Evolutionary conservation across 768 basidiomycete species (phyloP).

Genomic region (Boletus speciosus): DNA sequence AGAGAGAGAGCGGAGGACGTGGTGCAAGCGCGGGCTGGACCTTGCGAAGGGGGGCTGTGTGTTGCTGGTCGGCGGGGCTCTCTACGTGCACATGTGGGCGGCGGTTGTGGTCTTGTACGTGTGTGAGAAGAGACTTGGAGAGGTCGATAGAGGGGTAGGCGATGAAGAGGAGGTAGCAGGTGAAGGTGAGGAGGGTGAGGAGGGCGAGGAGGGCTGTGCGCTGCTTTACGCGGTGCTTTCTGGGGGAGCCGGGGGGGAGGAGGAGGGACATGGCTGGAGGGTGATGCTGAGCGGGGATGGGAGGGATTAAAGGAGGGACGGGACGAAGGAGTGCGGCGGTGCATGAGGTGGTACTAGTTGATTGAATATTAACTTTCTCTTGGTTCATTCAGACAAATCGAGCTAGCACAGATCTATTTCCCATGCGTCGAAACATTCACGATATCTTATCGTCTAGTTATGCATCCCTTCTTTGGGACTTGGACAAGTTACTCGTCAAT

Average conservation of each 20-base stretch:
- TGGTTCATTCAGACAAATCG: not conserved
- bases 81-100: not conserved
- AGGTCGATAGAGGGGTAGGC: slow-evolving; percentile 41
- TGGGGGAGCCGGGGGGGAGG: slow-evolving; percentile 18
- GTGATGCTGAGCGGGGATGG: too few relatives aligned
- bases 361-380: not conserved
- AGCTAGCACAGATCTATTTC: not conserved
- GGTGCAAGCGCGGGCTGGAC: slow-evolving; percentile 12
- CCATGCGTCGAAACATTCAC: not conserved
- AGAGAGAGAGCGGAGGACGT: slow-evolving; percentile 45
- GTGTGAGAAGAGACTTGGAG: slow-evolving; percentile 33
- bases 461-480: too few relatives aligned
- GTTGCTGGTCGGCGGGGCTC: slow-evolving; percentile 27
- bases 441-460: not conserved
- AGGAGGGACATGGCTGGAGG: slow-evolving; percentile 30
- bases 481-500: too few relatives aligned
- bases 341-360: slow-evolving; percentile 9
- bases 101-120: slow-evolving; percentile 8
- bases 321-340: slow-evolving; percentile 27
- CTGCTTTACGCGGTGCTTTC: slow-evolving; percentile 42
- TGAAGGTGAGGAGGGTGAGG: slow-evolving; percentile 46
- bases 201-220: slow-evolving; percentile 55
- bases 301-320: slow-evolving; percentile 19
- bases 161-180: slow-evolving; percentile 54
- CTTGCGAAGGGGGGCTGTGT: slow-evolving; percentile 18